Base-by-base conservation (phyloP, 129 eudicot species). In the Flaveria bidentis region DNA sequence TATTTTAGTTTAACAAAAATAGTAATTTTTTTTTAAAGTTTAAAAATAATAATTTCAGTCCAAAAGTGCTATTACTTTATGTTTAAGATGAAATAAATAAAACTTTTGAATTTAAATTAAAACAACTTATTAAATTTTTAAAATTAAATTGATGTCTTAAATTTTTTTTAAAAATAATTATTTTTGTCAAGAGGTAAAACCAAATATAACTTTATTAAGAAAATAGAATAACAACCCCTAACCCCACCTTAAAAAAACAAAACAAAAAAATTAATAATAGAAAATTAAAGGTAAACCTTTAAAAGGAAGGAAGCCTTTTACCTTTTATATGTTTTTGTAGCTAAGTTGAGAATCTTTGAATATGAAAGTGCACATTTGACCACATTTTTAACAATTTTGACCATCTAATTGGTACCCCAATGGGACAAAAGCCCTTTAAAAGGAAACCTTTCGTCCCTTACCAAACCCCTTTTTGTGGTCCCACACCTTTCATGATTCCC, bases 321-420 rank as follows among this genome's bases (percentile, higher is more conserved):
- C n/a, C 23, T 69, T 69, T 45, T 61, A 26, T 26, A 22, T 28
- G 12, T 36, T 45, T 57, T 56, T 14, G 64, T 12, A 60, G 39
- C 66, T 47, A 66, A 66, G 50, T 57, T 74, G 23, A 74, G 80
- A 76, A 69, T 83, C 83, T 67, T 73, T 78, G 82, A 73, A 73
- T 50, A 28, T 73, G 82, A 83, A 78, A 83, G 81, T 69, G 77
- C 66, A 58, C 60, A 75, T 69, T 81, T 81, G 84, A 81, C 84
- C 71, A 60, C 26, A 67, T 74, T 67, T 67, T 58, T 68, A 75
- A 61, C 16, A 28, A 70, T 4, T 11, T 60, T 50, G 55, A 63
- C 78, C 82, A 79, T 79, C 78, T 50, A 49, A 28, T 79, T 52
- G 69, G 69, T 49, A 67, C 76, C 30, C 69, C 9, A 83, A 55